phyloP scores from a whole-genome alignment of 495 filamentous ascomycete species.

The Thozetella sp. region DNA sequence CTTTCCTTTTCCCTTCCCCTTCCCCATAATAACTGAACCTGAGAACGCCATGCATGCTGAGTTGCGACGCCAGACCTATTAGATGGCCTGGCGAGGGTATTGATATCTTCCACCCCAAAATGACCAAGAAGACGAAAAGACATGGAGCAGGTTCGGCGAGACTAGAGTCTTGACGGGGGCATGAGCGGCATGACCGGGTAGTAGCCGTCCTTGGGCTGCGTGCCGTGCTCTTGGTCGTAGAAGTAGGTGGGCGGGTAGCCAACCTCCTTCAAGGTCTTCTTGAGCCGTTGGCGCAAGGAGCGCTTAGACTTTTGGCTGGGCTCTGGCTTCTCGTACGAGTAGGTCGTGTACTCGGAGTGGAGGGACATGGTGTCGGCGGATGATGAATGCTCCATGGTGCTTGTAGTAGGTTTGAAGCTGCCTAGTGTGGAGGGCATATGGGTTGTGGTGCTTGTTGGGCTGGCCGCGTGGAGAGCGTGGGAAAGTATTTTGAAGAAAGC shows the following conservation, averaged over 20 bases:
- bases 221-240: slow-evolving; percentile 6
- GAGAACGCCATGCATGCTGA: background rate
- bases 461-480: too few species aligned
- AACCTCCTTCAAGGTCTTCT: slow-evolving; percentile 8
- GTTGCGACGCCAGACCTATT: background rate
- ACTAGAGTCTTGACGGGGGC: slow-evolving; percentile 1
- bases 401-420: too few species aligned
- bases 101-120: too few species aligned
- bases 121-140: slow-evolving; percentile 2
- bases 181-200: background rate
- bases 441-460: too few species aligned
- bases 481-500: too few species aligned
- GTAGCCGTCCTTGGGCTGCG: background rate
- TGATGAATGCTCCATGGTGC: background rate
- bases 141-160: background rate
- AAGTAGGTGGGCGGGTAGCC: slow-evolving; percentile 7
- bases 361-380: background rate
- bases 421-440: background rate
- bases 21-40: too few species aligned
- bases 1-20: background rate
- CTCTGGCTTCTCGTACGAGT: slow-evolving; percentile 5
- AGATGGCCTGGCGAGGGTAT: background rate
- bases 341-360: slow-evolving; percentile 6
- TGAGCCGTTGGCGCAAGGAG: slow-evolving; percentile 1
- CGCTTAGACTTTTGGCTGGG: slow-evolving; percentile 6